Percentiles rank a stretch among this genome's conserved stretches.
Conservation (phyloP, 2,329 filamentous ascomycete genomes). For the Chaetomiaceae sp. region DNA sequence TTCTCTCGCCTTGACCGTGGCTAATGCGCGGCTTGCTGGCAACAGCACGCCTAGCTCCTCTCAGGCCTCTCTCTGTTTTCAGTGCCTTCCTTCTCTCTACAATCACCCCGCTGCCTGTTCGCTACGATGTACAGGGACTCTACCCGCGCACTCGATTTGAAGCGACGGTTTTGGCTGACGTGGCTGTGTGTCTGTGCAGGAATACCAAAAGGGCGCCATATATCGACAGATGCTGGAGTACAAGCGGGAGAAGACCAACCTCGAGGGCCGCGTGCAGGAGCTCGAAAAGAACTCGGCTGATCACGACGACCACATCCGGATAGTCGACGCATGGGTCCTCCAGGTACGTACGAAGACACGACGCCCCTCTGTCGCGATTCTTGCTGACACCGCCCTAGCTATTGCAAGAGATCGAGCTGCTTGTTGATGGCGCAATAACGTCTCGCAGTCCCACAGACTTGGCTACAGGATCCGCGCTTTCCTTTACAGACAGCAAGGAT, state of each 20-base stretch:
- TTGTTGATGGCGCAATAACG: slow-evolving; percentile 46
- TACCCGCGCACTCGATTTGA: slow-evolving; percentile 22
- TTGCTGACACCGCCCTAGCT: slow-evolving; percentile 38
- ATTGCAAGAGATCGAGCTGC: slow-evolving; percentile 56
- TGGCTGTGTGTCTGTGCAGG: slow-evolving; percentile 45
- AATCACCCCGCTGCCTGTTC: slow-evolving; percentile 17
- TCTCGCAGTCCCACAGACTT: slow-evolving; percentile 40
- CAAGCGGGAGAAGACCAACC: slow-evolving; percentile 77
- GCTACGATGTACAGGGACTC: slow-evolving; percentile 28
- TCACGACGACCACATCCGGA: slow-evolving; percentile 87
- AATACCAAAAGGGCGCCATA: slow-evolving; percentile 93
- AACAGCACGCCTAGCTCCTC: slow-evolving; percentile 34
- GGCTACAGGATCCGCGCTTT: slow-evolving; percentile 51
- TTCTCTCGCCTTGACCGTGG: slow-evolving; percentile 30
- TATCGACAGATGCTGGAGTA: slow-evolving; percentile 97
- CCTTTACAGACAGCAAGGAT: slow-evolving; percentile 58
- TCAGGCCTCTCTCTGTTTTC: slow-evolving; percentile 27
- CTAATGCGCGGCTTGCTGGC: slow-evolving; percentile 41
- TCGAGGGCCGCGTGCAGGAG: slow-evolving; percentile 76
- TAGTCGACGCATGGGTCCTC: slow-evolving; percentile 88
- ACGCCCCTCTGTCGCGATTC: too few species aligned
- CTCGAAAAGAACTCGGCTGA: slow-evolving; percentile 70
- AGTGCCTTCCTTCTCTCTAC: slow-evolving; percentile 18
- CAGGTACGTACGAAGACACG: slow-evolving; percentile 67
- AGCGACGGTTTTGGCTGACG: slow-evolving; percentile 31